phyloP scores from a whole-genome alignment of 129 eudicot genomes.

The Sambucus nigra region DNA sequence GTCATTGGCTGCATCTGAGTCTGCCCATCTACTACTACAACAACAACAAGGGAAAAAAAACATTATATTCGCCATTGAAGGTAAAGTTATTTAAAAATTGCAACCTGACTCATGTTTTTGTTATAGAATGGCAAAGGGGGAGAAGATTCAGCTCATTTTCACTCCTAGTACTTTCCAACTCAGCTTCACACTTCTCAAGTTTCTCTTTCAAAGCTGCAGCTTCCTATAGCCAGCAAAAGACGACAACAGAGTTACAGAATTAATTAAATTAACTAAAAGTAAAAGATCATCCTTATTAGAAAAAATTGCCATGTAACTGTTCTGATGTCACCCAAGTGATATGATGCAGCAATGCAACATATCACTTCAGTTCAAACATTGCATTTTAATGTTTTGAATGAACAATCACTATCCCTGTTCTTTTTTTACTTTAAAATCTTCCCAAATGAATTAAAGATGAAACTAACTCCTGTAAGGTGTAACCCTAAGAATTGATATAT shows the following conservation, averaged over 20 bases:
- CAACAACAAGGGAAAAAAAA: not conserved
- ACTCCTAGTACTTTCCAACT: slow-evolving; percentile 48
- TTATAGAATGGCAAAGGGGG: slow-evolving; percentile 39
- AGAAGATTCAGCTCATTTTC: slow-evolving; percentile 49
- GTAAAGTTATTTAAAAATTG: too few species aligned
- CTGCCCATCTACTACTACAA: slow-evolving; percentile 23
- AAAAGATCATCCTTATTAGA: not conserved
- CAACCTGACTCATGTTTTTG: slow-evolving; percentile 24
- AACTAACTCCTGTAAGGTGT: not conserved
- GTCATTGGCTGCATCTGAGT: slow-evolving; percentile 15
- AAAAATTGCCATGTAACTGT: too few species aligned
- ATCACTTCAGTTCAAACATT: not conserved
- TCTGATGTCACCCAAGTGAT: too few species aligned
- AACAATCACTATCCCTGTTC: not conserved
- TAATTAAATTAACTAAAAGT: too few species aligned
- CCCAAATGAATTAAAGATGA: not conserved
- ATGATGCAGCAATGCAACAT: too few species aligned
- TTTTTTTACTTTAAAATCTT: not conserved
- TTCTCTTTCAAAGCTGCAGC: slow-evolving; percentile 48
- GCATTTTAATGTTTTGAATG: not conserved
- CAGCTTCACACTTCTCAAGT: slow-evolving; percentile 48
- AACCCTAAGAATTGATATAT: not conserved
- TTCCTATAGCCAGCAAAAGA: slow-evolving; percentile 18
- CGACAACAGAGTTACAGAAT: too few species aligned
- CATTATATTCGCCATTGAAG: not conserved